Conservation (phyloP, 2,329 filamentous ascomycete species). For the Exophiala sp. region DNA sequence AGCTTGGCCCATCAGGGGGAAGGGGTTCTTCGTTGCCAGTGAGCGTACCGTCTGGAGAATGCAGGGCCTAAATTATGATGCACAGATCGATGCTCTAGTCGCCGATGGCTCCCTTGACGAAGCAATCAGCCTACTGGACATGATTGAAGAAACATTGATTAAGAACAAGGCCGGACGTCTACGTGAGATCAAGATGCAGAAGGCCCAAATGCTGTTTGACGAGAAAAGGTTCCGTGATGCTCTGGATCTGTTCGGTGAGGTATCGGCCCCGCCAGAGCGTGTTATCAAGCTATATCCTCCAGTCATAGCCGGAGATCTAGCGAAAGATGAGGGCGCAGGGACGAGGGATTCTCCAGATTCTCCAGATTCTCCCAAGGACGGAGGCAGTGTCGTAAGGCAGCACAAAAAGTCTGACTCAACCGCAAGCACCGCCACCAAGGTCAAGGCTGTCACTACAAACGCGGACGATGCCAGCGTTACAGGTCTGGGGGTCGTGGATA, state of each 20-base stretch:
- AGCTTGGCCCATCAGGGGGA: slow-evolving; percentile 93
- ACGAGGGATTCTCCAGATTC: slow-evolving; percentile 34
- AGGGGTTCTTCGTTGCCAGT: slow-evolving; percentile 89
- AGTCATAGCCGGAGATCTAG: slow-evolving; percentile 72
- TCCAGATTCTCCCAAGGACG: slow-evolving; percentile 2
- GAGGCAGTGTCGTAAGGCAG: background rate
- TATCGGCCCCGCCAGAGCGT: slow-evolving; percentile 80
- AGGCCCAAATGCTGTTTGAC: slow-evolving; percentile 78
- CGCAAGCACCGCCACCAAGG: slow-evolving; percentile 15
- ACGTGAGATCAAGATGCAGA: slow-evolving; percentile 82
- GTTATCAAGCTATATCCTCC: slow-evolving; percentile 81
- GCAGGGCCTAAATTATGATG: slow-evolving; percentile 85
- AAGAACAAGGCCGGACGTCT: slow-evolving; percentile 74
- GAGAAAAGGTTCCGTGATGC: slow-evolving; percentile 76
- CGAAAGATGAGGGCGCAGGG: slow-evolving; percentile 42
- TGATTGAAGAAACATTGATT: slow-evolving; percentile 88
- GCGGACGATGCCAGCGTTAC: slow-evolving; percentile 19
- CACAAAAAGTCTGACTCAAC: slow-evolving; percentile 15
- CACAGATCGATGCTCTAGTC: slow-evolving; percentile 77
- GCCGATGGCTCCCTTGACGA: slow-evolving; percentile 73
- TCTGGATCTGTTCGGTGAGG: slow-evolving; percentile 84
- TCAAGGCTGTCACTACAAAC: slow-evolving; percentile 10
- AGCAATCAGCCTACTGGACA: slow-evolving; percentile 77
- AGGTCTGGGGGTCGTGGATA: slow-evolving; percentile 20
- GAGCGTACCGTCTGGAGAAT: slow-evolving; percentile 94